Percentiles rank a stretch among this genome's conserved stretches.
phyloP scores from a whole-genome alignment of 192 early-diverging fungal genomes.

The Piromyces finnis region DNA sequence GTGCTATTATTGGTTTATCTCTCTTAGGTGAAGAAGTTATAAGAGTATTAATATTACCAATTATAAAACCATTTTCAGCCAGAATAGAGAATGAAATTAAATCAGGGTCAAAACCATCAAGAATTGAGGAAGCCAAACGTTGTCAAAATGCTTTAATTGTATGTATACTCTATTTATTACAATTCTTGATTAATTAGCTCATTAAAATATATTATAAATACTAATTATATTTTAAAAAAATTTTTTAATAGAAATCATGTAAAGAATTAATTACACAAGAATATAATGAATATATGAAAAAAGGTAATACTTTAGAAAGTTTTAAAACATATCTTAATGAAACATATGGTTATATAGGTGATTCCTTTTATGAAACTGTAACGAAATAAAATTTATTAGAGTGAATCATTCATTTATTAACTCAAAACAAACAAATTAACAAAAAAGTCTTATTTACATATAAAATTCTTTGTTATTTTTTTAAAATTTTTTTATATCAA shows the following conservation, averaged over 20 bases:
- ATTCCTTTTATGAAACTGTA: neutral
- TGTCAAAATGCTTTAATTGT: neutral
- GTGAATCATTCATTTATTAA: too few relatives aligned
- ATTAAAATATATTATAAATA: too few relatives aligned
- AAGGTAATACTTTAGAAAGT: neutral
- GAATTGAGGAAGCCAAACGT: neutral
- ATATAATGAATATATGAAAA: neutral
- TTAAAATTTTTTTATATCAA: too few relatives aligned
- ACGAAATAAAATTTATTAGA: neutral
- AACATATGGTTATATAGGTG: neutral
- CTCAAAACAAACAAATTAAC: too few relatives aligned
- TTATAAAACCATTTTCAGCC: constrained; percentile 22
- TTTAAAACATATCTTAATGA: neutral
- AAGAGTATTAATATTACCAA: constrained; percentile 52
- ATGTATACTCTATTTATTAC: too few relatives aligned
- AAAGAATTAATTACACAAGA: neutral
- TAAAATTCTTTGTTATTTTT: too few relatives aligned
- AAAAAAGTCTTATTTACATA: too few relatives aligned
- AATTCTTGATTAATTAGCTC: too few relatives aligned
- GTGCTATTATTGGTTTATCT: constrained; percentile 62
- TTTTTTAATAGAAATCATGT: neutral
- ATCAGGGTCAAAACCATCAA: neutral
- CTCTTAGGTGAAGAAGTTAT: constrained; percentile 64
- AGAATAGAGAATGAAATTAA: neutral
- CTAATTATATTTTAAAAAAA: neutral